Conservation (phyloP, 192 early-diverging fungal genomes). For the Umbelopsis vinacea region DNA sequence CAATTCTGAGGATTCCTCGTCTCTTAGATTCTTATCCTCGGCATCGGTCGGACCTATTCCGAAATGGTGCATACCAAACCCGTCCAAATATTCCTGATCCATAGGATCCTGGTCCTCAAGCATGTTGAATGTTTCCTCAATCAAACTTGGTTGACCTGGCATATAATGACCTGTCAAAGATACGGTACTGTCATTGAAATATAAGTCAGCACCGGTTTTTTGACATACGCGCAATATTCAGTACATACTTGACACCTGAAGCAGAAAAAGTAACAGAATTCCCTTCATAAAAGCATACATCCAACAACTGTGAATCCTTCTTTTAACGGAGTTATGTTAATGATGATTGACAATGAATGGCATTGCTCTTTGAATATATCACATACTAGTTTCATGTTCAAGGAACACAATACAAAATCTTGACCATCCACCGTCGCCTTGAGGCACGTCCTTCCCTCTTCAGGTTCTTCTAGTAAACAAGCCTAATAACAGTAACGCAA, state of each 20-base stretch:
- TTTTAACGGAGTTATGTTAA: background rate
- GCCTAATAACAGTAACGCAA: background rate
- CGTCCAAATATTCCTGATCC: conserved; percentile 25
- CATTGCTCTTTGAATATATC: too few species aligned
- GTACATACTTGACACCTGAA: background rate
- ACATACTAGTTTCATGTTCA: background rate
- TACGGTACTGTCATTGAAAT: background rate
- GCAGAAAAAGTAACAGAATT: background rate
- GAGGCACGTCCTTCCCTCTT: background rate
- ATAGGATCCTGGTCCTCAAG: conserved; percentile 23
- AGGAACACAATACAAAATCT: conserved; percentile 8
- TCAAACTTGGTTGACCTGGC: conserved; percentile 6
- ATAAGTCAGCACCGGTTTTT: background rate
- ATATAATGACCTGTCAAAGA: conserved; percentile 20
- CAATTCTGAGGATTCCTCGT: conserved; percentile 11
- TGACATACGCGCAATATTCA: background rate
- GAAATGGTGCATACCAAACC: conserved; percentile 30
- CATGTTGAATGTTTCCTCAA: conserved; percentile 16
- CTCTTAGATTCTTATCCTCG: conserved; percentile 18
- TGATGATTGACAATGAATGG: background rate
- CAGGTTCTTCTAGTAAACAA: background rate
- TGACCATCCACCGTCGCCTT: conserved; percentile 1
- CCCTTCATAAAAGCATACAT: conserved; percentile 7
- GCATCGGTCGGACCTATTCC: conserved; percentile 16
- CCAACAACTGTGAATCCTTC: background rate